Evolutionary conservation across 2,329 filamentous ascomycete genomes (phyloP).

Genomic region (Trichoderma brevicompactum): DNA sequence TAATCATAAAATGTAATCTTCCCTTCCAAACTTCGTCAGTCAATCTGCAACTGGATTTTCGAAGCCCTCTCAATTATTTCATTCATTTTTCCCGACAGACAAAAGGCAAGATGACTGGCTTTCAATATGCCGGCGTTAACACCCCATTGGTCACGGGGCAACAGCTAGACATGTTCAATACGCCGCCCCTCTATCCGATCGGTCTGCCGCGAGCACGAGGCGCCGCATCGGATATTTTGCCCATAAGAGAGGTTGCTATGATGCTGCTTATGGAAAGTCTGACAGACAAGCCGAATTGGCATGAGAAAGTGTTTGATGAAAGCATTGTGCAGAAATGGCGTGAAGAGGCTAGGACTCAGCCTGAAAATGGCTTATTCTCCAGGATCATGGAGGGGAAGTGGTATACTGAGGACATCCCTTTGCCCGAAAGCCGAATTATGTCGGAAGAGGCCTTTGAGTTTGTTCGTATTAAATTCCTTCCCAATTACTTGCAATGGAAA

Average conservation of each 20-base stretch:
- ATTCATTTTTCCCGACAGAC: not conserved
- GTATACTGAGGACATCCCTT: not conserved
- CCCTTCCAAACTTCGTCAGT: not conserved
- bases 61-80: not conserved
- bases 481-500: too few species aligned
- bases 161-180: not conserved
- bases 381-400: constrained; percentile 29
- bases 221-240: constrained; percentile 21
- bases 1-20: not conserved
- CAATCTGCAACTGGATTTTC: not conserved
- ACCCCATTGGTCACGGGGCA: not conserved
- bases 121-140: constrained; percentile 24
- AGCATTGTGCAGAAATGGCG: constrained; percentile 37
- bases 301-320: constrained; percentile 37
- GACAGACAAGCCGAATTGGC: constrained; percentile 39
- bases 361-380: constrained; percentile 24
- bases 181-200: constrained; percentile 16
- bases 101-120: not conserved
- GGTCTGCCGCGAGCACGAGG: constrained; percentile 14
- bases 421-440: constrained; percentile 25
- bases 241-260: constrained; percentile 34
- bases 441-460: constrained; percentile 41
- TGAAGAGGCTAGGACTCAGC: constrained; percentile 28
- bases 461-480: constrained; percentile 33
- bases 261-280: constrained; percentile 37